These are phyloP conservation scores for Vanrija sp. DNA, from an alignment of 1,284 basidiomycete genomes.

Conservation along the genomic window DNA sequence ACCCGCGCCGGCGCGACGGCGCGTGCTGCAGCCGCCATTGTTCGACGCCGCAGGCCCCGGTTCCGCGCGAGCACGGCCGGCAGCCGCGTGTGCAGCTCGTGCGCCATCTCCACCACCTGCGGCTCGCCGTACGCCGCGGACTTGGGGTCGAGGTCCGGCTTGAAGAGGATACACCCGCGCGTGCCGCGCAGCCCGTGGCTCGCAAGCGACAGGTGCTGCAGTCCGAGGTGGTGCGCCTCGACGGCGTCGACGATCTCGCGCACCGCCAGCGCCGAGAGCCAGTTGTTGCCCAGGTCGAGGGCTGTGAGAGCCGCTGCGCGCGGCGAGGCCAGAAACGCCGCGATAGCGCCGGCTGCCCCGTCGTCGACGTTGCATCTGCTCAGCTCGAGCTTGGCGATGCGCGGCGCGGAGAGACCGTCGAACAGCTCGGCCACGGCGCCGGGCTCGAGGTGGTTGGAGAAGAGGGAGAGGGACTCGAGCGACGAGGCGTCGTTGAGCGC, in stretches of 20 bases:
- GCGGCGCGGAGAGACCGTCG: constrained; percentile 20
- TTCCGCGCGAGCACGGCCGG: constrained; percentile 34
- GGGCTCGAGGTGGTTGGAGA: constrained; percentile 31
- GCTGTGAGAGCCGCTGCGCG: constrained; percentile 26
- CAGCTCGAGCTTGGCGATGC: constrained; percentile 32
- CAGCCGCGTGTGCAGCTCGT: constrained; percentile 27
- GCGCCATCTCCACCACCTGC: background rate
- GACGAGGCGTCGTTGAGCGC: constrained; percentile 30
- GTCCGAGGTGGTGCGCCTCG: constrained; percentile 28
- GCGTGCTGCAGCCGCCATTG: constrained; percentile 24
- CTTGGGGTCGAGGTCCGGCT: background rate
- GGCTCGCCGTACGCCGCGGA: background rate
- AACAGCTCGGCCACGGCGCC: constrained; percentile 24
- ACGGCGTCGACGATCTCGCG: constrained; percentile 32
- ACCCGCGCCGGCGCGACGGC: constrained; percentile 30
- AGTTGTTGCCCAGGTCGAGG: constrained; percentile 42
- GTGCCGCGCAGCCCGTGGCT: constrained; percentile 3
- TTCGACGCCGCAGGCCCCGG: constrained; percentile 25
- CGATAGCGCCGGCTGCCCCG: constrained; percentile 14
- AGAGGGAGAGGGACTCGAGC: constrained; percentile 29
- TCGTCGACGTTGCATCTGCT: constrained; percentile 24
- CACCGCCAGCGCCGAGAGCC: constrained; percentile 28
- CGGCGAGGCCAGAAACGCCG: constrained; percentile 19
- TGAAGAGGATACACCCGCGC: constrained; percentile 25
- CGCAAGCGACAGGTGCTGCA: constrained; percentile 32